Percentiles rank a stretch among this genome's conserved stretches.
Evolutionary conservation across 2,329 filamentous ascomycete genomes (phyloP).

Genomic region (Hypomyces perniciosus): DNA sequence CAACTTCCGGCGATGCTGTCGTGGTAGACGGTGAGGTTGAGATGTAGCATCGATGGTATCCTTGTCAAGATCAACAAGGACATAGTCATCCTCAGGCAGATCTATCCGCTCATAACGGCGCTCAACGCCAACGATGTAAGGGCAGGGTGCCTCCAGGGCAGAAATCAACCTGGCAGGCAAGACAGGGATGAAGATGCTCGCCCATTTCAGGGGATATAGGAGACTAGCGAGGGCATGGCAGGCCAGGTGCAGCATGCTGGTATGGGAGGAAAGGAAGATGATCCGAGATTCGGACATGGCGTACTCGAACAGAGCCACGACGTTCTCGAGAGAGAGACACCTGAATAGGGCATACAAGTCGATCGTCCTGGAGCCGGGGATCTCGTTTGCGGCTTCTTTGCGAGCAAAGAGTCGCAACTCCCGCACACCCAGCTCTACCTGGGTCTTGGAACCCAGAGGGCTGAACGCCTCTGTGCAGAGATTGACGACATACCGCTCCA

Average conservation of each 20-base stretch:
- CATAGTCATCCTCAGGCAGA: slow-evolving; percentile 90
- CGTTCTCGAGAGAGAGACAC: slow-evolving; percentile 82
- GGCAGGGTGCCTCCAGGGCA: slow-evolving; percentile 88
- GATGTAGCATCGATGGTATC: slow-evolving; percentile 83
- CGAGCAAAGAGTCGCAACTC: slow-evolving; percentile 88
- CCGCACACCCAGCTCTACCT: slow-evolving; percentile 85
- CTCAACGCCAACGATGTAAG: slow-evolving; percentile 95
- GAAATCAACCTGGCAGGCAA: slow-evolving; percentile 83
- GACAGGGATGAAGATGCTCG: slow-evolving; percentile 88
- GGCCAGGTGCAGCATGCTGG: slow-evolving; percentile 90
- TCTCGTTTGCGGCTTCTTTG: slow-evolving; percentile 87
- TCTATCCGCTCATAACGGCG: slow-evolving; percentile 80
- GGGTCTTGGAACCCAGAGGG: slow-evolving; percentile 87
- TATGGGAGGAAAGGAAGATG: slow-evolving; percentile 92
- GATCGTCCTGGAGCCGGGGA: slow-evolving; percentile 83
- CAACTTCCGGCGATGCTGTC: slow-evolving; percentile 85
- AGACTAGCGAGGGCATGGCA: slow-evolving; percentile 81
- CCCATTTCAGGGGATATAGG: slow-evolving; percentile 87
- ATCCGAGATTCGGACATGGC: slow-evolving; percentile 89
- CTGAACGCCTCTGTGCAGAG: slow-evolving; percentile 92
- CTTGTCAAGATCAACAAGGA: slow-evolving; percentile 87
- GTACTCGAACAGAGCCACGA: slow-evolving; percentile 89
- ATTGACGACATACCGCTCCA: slow-evolving; percentile 96
- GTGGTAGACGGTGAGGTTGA: slow-evolving; percentile 71
- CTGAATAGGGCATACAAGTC: slow-evolving; percentile 93